Conservation (phyloP, 257 asterid genomes). For the Solanum etuberosum region DNA sequence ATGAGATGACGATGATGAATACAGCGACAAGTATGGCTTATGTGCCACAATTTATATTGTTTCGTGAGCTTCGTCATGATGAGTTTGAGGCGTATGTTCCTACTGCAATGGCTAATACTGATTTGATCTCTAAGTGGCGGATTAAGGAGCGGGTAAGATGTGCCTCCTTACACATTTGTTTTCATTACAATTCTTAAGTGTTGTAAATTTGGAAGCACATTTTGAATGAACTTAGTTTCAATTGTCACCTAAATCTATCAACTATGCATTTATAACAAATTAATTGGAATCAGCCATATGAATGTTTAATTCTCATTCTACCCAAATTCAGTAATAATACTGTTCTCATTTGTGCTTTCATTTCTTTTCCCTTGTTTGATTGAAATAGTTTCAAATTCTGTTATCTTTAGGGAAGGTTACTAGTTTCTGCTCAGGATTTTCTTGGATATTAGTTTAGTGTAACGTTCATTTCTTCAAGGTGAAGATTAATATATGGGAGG, state of each 20-base stretch:
- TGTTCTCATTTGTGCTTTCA: not conserved
- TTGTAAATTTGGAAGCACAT: not conserved
- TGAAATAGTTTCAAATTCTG: not conserved
- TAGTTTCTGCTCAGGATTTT: not conserved
- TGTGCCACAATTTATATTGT: conserved; percentile 66
- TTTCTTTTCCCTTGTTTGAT: not conserved
- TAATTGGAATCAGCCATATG: not conserved
- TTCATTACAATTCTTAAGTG: not conserved
- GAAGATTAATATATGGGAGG: not conserved
- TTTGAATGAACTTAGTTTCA: not conserved
- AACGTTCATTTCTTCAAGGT: not conserved
- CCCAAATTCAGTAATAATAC: not conserved
- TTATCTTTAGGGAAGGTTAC: not conserved
- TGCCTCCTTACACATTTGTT: not conserved
- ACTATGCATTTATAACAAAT: not conserved
- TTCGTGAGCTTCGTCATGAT: conserved; percentile 90
- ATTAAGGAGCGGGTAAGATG: conserved; percentile 68
- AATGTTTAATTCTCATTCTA: not conserved
- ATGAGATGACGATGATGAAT: conserved; percentile 10
- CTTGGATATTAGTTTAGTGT: not conserved
- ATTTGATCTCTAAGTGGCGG: conserved; percentile 84
- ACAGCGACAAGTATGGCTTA: conserved; percentile 68
- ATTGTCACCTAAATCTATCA: not conserved
- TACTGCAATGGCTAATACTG: conserved; percentile 71
- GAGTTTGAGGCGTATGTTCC: conserved; percentile 74